phyloP scores from a whole-genome alignment of 2,329 filamentous ascomycete species.

The Ophiosphaerella korrae region DNA sequence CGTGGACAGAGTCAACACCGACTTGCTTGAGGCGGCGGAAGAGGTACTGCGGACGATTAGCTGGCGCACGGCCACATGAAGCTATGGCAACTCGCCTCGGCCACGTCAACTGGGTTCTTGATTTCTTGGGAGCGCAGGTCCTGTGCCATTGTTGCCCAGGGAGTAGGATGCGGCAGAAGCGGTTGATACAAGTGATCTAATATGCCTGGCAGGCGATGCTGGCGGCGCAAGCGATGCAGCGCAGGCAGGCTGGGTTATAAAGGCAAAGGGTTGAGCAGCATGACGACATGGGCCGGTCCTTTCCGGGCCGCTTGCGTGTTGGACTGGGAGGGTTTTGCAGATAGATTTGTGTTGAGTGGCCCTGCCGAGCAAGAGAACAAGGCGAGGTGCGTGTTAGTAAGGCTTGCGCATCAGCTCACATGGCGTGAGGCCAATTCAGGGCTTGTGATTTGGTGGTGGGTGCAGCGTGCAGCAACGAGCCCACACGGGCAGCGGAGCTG shows the following conservation, averaged over 20 bases:
- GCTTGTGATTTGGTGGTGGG: too few species aligned
- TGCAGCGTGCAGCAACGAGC: too few species aligned
- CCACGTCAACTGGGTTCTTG: conserved; percentile 60
- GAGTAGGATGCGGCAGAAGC: conserved; percentile 5
- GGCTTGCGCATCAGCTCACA: conserved; percentile 12
- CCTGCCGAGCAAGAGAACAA: conserved; percentile 14
- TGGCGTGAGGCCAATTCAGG: background rate
- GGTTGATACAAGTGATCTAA: background rate
- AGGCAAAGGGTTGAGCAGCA: too few species aligned
- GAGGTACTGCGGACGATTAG: conserved; percentile 37
- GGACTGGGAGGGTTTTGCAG: conserved; percentile 13
- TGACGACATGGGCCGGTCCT: conserved; percentile 3
- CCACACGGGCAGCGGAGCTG: too few species aligned
- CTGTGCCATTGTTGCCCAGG: conserved; percentile 32
- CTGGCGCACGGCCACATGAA: conserved; percentile 4
- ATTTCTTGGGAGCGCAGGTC: conserved; percentile 51
- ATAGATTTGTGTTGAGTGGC: conserved; percentile 11
- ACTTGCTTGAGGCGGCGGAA: conserved; percentile 51
- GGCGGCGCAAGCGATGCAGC: conserved; percentile 13
- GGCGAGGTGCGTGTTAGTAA: conserved; percentile 16
- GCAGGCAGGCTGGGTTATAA: conserved; percentile 5
- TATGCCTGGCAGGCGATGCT: conserved; percentile 9
- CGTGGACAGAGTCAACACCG: conserved; percentile 53
- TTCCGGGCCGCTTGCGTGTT: conserved; percentile 7
- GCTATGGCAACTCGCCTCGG: conserved; percentile 51